Evolutionary conservation across 1,284 basidiomycete species (phyloP), one percentile per base, ranked within the genome.

Genomic region (Irpex sp.): DNA sequence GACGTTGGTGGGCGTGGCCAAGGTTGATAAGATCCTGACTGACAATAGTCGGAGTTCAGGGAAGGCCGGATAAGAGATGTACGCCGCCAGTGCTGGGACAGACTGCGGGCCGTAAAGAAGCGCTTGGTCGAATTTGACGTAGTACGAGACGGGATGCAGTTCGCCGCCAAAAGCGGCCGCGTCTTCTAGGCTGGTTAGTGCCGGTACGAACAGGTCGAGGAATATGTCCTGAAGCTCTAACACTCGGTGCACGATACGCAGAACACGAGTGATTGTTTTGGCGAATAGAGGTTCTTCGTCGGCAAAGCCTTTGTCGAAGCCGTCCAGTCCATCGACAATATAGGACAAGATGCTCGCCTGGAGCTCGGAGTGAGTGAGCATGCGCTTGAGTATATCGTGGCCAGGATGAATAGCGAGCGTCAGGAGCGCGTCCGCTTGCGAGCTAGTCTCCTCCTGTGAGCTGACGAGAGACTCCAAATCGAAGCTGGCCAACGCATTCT

Each of bases 221-320:
- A 97, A 98, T 59, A 94, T 84, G 60, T 93, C 88, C 74, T 98
- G 96, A 37, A 96, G 82, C 62, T 94, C 91, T 61, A 98, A 79
- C 0, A 93, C 85, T 1, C 94, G 87, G 67, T 90, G 85, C 34
- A 95, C 82, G 68, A 97, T 95, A 64, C 95, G 83, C 52, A 99
- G 79, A 3, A 93, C 86, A 15, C 93, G 88, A 34, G 89, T 80
- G 65, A 98, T 89, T 3, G 92, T 93, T 61, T 82, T 84, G 47
- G 82, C 84, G 78, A 91, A 94, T 73, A 80, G 86, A 0, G 85
- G 84, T 70, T 92, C 87, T 59, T 90, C 86, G 8, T 86, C 82
- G 0, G 87, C 84, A 7, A 89, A 76, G 9, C 85, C 85, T 68
- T 85, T 86, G 68, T 93, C 92, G 61, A 93, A 88, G 6, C 87